Evolutionary conservation across 371 early-diverging fungal genomes (phyloP).

Genomic region (Coemansia sp.): DNA sequence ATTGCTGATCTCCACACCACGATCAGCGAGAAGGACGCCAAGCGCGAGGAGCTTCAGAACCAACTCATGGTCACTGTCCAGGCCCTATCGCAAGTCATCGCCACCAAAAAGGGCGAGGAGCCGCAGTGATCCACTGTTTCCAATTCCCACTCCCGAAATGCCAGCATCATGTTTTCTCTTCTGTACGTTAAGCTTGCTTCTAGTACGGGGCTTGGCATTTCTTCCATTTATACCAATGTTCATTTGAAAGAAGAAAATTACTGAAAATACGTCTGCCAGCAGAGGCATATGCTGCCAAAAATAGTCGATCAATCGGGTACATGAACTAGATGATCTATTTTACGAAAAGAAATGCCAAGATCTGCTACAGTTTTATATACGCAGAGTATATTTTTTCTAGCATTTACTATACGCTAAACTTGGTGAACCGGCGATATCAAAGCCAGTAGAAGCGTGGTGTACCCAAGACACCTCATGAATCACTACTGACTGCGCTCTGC

Average conservation of each 20-base stretch:
- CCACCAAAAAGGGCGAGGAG: constrained; percentile 45
- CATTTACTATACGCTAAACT: no score
- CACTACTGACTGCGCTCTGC: background rate
- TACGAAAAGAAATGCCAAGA: no score
- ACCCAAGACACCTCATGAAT: no score
- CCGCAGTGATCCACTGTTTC: background rate
- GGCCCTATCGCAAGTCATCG: constrained; percentile 48
- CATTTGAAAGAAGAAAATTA: background rate
- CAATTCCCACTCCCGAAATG: background rate
- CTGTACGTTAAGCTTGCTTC: background rate
- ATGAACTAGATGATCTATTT: no score
- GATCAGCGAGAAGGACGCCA: constrained; percentile 47
- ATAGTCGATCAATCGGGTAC: background rate
- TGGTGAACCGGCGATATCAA: no score
- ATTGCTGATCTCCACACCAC: constrained; percentile 39
- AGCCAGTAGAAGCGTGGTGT: no score
- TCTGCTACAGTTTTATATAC: no score
- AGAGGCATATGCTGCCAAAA: background rate
- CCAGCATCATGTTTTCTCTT: background rate
- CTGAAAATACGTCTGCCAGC: background rate
- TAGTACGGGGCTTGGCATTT: background rate
- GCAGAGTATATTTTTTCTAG: no score
- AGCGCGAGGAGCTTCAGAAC: constrained; percentile 51
- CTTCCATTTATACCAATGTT: background rate
- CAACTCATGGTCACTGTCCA: constrained; percentile 52